Evolutionary conservation across 768 basidiomycete species (phyloP).

Genomic region (Naganishia friedmannii): DNA sequence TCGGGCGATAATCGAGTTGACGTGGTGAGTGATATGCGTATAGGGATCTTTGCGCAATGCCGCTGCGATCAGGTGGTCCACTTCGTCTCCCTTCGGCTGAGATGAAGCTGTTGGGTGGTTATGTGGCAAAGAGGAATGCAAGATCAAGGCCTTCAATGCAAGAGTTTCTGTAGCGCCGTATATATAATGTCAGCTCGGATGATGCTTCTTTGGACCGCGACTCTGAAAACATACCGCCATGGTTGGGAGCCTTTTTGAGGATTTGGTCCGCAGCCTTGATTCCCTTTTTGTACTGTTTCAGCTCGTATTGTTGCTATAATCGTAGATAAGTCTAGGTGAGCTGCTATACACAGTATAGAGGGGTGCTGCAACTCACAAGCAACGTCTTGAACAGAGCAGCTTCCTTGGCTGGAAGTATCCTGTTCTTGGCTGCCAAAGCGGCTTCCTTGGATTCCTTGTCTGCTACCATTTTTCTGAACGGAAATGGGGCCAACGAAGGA

Average conservation of each 20-base stretch:
- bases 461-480: constrained; percentile 6
- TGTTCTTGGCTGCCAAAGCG: constrained; percentile 27
- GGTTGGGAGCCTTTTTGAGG: constrained; percentile 89
- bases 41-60: constrained; percentile 51
- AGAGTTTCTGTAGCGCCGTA: constrained; percentile 67
- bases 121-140: constrained; percentile 47
- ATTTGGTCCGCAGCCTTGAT: constrained; percentile 88
- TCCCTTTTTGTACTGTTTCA: constrained; percentile 80
- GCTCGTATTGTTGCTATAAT: constrained; percentile 70
- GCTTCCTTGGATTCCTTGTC: constrained; percentile 24
- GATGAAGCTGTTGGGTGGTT: constrained; percentile 54
- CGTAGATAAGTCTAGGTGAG: not conserved
- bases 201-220: not conserved
- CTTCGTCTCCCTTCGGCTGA: constrained; percentile 73
- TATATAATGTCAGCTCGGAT: not conserved
- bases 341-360: not conserved
- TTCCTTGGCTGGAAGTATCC: constrained; percentile 71
- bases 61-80: constrained; percentile 44
- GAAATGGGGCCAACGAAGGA: not conserved
- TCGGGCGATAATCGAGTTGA: constrained; percentile 90
- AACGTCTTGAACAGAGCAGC: constrained; percentile 79
- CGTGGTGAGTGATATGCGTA: constrained; percentile 97
- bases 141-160: constrained; percentile 90
- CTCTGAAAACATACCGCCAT: constrained; percentile 68
- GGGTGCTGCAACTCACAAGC: constrained; percentile 55